Percentiles rank a stretch among this genome's conserved stretches.
Conservation (phyloP, 2,329 filamentous ascomycete species). For the Paraphoma sp. region DNA sequence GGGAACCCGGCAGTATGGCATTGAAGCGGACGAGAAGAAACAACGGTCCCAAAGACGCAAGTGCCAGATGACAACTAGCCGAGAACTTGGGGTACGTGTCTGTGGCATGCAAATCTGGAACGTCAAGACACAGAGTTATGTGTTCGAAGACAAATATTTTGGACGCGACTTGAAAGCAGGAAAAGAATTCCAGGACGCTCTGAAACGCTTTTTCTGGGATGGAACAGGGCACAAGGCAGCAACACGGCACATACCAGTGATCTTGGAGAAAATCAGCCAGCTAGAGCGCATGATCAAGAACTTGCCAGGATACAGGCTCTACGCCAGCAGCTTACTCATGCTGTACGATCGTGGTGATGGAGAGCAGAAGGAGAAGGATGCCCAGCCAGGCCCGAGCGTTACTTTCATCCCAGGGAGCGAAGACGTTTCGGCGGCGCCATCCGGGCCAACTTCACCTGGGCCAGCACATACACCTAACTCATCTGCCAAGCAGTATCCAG, state of each 20-base stretch:
- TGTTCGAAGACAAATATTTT: constrained; percentile 99
- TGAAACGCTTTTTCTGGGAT: constrained; percentile 90
- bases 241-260: constrained; percentile 82
- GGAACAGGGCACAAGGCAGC: constrained; percentile 82
- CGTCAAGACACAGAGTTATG: constrained; percentile 77
- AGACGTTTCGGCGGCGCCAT: constrained; percentile 20
- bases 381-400: constrained; percentile 13
- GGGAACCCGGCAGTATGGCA: constrained; percentile 95
- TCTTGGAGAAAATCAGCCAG: constrained; percentile 81
- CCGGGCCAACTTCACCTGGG: constrained; percentile 35
- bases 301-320: constrained; percentile 88
- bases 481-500: constrained; percentile 41
- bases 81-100: constrained; percentile 87
- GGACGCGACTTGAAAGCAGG: constrained; percentile 88
- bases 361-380: constrained; percentile 52
- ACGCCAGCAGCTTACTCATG: constrained; percentile 92
- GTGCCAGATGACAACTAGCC: constrained; percentile 89
- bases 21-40: constrained; percentile 91
- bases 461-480: constrained; percentile 15
- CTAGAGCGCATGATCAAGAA: constrained; percentile 83
- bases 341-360: constrained; percentile 87
- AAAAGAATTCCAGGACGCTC: constrained; percentile 83
- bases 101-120: constrained; percentile 98
- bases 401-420: constrained; percentile 23
- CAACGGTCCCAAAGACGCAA: constrained; percentile 91